phyloP scores from a whole-genome alignment of 2,329 filamentous ascomycete species.

The Fusarium mexicanum region DNA sequence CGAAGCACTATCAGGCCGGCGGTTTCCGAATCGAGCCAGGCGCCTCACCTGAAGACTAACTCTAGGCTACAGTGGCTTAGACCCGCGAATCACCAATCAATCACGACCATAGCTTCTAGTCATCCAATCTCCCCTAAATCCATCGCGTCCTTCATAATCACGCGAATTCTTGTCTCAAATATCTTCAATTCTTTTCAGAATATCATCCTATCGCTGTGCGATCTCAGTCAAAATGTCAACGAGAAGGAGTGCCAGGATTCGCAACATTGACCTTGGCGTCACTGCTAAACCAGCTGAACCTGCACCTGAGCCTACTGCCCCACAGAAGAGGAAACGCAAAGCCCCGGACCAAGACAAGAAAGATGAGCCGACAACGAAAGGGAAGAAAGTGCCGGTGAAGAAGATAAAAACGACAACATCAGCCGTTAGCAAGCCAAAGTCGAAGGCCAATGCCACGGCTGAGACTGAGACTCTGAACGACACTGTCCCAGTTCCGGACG shows the following conservation, averaged over 20 bases:
- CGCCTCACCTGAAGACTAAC: not conserved
- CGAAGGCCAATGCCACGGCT: rapidly evolving
- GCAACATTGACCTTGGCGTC: not conserved
- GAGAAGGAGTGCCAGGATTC: constrained; percentile 2
- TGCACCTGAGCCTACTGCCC: not conserved
- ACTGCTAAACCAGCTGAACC: not conserved
- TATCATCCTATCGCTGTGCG: rapidly evolving
- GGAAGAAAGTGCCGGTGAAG: not conserved
- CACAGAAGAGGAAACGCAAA: not conserved
- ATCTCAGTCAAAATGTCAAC: not conserved
- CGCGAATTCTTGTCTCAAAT: not conserved
- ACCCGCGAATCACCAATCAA: not conserved
- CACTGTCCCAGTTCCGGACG: not conserved
- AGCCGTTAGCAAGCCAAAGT: rapidly evolving
- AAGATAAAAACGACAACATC: not conserved
- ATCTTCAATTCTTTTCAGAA: not conserved
- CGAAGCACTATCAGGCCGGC: not conserved
- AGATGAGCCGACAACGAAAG: not conserved
- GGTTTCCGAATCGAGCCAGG: not conserved
- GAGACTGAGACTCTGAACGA: rapidly evolving
- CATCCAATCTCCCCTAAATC: not conserved
- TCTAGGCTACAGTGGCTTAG: not conserved
- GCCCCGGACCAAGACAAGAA: not conserved
- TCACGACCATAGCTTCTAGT: not conserved
- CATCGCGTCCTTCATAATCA: not conserved